Conservation (phyloP, 1,139 yeast genomes). For the Chernovozyma sophiae-reginae region DNA sequence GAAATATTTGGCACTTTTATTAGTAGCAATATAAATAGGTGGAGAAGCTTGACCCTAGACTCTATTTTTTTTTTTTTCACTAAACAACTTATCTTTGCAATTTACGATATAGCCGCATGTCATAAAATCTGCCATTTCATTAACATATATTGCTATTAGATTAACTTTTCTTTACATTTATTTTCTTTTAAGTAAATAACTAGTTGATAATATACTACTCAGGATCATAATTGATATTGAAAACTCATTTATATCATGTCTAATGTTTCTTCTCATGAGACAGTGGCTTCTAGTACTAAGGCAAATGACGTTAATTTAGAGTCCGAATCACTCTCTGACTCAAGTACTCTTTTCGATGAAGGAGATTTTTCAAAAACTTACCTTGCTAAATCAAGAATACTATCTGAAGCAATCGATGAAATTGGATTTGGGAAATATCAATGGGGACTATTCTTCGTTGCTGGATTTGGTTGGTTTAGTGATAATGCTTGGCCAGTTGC, state of each 20-base stretch:
- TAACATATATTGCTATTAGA: no score
- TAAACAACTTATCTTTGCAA: no score
- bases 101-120: no score
- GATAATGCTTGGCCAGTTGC: constrained; percentile 45
- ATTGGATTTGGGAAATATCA: constrained; percentile 44
- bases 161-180: no score
- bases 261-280: neutral
- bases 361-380: constrained; percentile 23
- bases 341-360: constrained; percentile 15
- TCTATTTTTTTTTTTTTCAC: no score
- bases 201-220: no score
- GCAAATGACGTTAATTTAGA: neutral
- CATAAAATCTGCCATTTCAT: no score
- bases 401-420: constrained; percentile 33
- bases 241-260: constrained; percentile 1
- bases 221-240: neutral
- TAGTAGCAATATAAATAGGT: no score
- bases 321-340: constrained; percentile 4
- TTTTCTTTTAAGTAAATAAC: no score
- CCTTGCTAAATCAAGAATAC: constrained; percentile 29
- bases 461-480: constrained; percentile 34
- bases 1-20: no score
- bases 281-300: neutral
- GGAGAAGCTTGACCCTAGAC: no score
- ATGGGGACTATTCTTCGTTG: constrained; percentile 16